Base-by-base conservation (phyloP, 805 yeast species). In the Myxozyma neotropica region DNA sequence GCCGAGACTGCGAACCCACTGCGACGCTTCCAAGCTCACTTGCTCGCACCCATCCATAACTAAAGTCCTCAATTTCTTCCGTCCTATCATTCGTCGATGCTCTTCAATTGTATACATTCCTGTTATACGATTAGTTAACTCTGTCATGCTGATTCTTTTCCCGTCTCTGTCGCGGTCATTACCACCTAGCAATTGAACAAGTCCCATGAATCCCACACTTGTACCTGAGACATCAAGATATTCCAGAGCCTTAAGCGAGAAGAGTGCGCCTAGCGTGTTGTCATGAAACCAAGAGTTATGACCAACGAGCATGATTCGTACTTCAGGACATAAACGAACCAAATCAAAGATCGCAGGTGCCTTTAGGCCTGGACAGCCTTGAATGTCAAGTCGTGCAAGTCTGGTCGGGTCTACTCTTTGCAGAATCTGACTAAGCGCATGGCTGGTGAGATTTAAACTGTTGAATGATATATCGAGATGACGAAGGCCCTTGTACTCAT, bases 1-100 rank as follows among this genome's bases (percentile, higher is more conserved):
- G 5, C 59, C 59, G 12, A 55, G 29, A 4, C 55, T 23, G n/a
- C 59, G 44, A 12, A 55, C 27, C 59, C 59, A 55, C n/a, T 21
- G 39, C 13, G 55, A 42, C 10, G 45, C 23, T 5, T 49, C 50
- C 36, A 55, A 13, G 8, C 51, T 36, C 31, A 55, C 46, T 8
- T 29, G 38, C 15, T 44, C 54, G 31, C 54, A 50, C 26, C 46
- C 45, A 27, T 50, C 31, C 45, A 50, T 50, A 19, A 50, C 54
- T 38, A 50, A n/a, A 29, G 27, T 5, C 27, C 12, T n/a, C 12
- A 50, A 19, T 31, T 21, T 38, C 19, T 4, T 15, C 3, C 54
- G 54, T 5, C 38, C 46, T 8, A 10, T 12, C 45, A 50, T 50
- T 15, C 38, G 38, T 10, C 3, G n/a, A 40, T 50, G 54, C 4